Conservation (phyloP, 257 asterid genomes). For the Scutellaria minor region DNA sequence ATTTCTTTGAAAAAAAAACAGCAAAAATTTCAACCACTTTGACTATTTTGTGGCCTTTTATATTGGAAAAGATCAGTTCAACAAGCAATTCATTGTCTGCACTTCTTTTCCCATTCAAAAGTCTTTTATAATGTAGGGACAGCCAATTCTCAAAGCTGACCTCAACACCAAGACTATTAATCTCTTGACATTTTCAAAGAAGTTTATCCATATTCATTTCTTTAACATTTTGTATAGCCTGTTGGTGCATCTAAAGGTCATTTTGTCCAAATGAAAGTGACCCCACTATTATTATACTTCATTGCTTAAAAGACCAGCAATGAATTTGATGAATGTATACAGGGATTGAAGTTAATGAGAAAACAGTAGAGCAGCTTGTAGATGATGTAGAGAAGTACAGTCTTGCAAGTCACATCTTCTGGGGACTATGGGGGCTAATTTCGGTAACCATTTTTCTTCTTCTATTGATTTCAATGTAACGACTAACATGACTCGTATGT, state of each 20-base stretch:
- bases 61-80: conserved; percentile 26
- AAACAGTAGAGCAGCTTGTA: conserved; percentile 51
- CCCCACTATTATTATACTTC: not conserved
- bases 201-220: conserved; percentile 26
- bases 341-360: conserved; percentile 58
- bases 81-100: conserved; percentile 1
- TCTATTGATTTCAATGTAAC: not conserved
- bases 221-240: too few relatives aligned
- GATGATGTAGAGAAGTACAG: conserved; percentile 71
- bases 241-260: not conserved
- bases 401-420: conserved; percentile 86
- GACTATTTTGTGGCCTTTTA: conserved; percentile 24
- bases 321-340: conserved; percentile 30
- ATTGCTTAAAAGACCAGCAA: not conserved
- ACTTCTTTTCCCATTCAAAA: conserved; percentile 5
- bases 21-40: conserved; percentile 2
- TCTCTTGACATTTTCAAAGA: not conserved
- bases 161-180: not conserved
- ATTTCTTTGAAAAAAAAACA: not conserved
- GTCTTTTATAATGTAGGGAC: conserved; percentile 8
- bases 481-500: not conserved
- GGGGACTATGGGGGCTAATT: conserved; percentile 98
- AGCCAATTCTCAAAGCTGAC: conserved; percentile 4
- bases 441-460: conserved; percentile 54
- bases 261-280: conserved; percentile 14